Conservation (phyloP, 257 asterid genomes). For the Eucommia ulmoides region DNA sequence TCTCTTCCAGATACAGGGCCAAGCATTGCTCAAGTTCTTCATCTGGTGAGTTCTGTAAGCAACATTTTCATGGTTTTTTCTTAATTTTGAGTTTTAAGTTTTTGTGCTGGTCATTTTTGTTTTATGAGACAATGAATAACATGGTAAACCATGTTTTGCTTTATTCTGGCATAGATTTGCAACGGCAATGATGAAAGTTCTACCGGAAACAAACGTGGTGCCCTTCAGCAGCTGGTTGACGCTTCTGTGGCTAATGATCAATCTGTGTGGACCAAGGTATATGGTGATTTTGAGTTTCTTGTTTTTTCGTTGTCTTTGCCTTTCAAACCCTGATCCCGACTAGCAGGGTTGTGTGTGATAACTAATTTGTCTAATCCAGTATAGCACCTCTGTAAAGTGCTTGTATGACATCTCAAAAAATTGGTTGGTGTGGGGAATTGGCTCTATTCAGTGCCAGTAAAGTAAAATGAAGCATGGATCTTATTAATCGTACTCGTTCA, state of each 20-base stretch:
- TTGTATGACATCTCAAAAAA: background rate
- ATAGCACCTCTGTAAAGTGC: no score
- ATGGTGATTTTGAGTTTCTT: background rate
- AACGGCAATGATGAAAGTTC: conserved; percentile 67
- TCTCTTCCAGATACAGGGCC: conserved; percentile 54
- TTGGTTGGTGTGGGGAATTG: background rate
- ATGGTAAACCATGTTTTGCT: background rate
- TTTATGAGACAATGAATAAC: no score
- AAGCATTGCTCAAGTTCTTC: conserved; percentile 95
- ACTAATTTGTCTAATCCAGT: no score
- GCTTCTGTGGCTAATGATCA: conserved; percentile 54
- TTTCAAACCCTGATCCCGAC: background rate
- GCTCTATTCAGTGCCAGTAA: background rate
- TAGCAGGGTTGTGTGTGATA: no score
- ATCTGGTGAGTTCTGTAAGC: conserved; percentile 45
- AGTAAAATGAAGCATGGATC: no score
- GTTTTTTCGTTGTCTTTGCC: background rate
- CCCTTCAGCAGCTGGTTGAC: conserved; percentile 86
- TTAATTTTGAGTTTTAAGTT: background rate
- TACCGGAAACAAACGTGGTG: conserved; percentile 46
- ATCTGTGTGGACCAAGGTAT: conserved; percentile 87
- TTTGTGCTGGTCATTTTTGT: background rate
- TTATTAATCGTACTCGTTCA: no score
- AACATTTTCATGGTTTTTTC: background rate
- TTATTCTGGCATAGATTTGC: conserved; percentile 46